These are phyloP conservation scores for Spergularia bocconei DNA, from an alignment of 148 eudicot species.

Conservation along the genomic window DNA sequence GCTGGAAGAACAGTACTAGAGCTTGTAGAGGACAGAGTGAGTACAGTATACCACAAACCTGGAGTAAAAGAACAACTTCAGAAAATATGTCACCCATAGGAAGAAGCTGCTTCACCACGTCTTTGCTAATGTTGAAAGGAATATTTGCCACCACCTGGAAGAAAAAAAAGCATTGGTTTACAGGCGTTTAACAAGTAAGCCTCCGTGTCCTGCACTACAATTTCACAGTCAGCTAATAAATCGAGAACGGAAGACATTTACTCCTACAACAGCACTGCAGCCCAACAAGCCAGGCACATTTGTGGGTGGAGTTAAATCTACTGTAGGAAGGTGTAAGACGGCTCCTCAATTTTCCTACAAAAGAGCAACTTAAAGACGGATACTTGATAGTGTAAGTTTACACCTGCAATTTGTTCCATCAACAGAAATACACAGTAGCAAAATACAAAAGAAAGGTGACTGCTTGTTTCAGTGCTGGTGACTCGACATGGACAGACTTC, in stretches of 20 bases:
- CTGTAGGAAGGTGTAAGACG: neutral
- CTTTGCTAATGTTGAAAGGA: slow-evolving; percentile 95
- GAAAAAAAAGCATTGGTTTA: slow-evolving; percentile 12
- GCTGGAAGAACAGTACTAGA: slow-evolving; percentile 1
- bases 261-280: neutral
- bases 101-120: slow-evolving; percentile 84
- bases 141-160: slow-evolving; percentile 85
- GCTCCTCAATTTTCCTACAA: too few species aligned
- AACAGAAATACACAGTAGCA: neutral
- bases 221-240: neutral
- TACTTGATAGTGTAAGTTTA: neutral
- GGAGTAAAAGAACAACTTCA: slow-evolving; percentile 87
- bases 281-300: too few species aligned
- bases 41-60: slow-evolving; percentile 38
- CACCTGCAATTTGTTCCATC: neutral
- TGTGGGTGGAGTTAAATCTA: too few species aligned
- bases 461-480: neutral
- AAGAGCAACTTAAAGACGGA: neutral
- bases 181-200: neutral
- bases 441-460: neutral
- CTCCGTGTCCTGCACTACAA: neutral
- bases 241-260: neutral
- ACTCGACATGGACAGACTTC: neutral
- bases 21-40: slow-evolving; percentile 46
- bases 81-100: slow-evolving; percentile 98